Conservation (phyloP, 305 asterid species). For the Andrographis paniculata region DNA sequence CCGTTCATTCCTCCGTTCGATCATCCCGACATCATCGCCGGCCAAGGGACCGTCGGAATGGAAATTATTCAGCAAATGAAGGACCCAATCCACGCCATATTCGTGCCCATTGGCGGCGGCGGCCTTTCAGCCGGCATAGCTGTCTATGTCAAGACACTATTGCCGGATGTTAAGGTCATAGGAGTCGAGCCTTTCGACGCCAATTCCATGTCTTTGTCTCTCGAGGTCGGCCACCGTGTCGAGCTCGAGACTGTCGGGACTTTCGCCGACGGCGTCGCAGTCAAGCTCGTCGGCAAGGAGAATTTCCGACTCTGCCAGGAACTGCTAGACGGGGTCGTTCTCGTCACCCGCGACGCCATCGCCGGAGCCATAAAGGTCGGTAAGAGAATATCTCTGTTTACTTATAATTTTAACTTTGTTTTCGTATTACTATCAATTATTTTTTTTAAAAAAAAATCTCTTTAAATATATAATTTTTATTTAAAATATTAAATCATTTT, state of each 20-base stretch:
- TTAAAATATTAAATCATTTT: no score
- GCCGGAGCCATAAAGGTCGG: conserved; percentile 93
- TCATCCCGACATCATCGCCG: conserved; percentile 78
- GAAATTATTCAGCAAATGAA: conserved; percentile 74
- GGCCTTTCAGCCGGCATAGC: conserved; percentile 95
- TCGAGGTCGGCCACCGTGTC: conserved; percentile 63
- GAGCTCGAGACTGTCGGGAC: conserved; percentile 90
- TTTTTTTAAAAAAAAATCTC: no score
- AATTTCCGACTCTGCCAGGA: conserved; percentile 67
- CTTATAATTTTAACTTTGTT: background rate
- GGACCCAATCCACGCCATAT: conserved; percentile 60
- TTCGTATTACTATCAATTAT: no score
- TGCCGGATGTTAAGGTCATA: conserved; percentile 70
- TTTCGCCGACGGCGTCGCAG: conserved; percentile 97
- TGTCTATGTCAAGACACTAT: conserved; percentile 78
- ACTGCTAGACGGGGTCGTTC: conserved; percentile 75
- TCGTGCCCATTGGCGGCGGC: conserved; percentile 95
- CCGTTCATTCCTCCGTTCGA: conserved; percentile 90
- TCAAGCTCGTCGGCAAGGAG: conserved; percentile 88
- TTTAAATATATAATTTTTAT: no score
- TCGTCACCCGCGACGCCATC: conserved; percentile 90
- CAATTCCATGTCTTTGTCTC: conserved; percentile 87
- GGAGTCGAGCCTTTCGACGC: conserved; percentile 96
- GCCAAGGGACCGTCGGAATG: conserved; percentile 96
- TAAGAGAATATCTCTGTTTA: background rate